Evolutionary conservation across 1,284 basidiomycete genomes (phyloP).

Genomic region (Testicularia cyperi): DNA sequence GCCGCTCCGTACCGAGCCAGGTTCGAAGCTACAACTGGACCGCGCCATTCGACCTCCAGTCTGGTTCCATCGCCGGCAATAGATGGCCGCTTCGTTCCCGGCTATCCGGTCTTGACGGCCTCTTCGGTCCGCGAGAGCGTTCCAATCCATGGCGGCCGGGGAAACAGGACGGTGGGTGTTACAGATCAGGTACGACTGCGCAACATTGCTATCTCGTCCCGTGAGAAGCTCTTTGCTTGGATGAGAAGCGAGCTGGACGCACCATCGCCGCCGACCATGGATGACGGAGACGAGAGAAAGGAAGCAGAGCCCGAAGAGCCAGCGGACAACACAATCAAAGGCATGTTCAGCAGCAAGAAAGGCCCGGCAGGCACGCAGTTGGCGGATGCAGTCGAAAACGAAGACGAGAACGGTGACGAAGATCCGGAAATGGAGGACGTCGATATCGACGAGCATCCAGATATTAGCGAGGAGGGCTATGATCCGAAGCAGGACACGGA

Average conservation of each 20-base stretch:
- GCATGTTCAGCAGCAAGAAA: constrained; percentile 2
- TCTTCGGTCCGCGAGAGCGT: constrained; percentile 14
- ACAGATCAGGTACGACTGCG: constrained; percentile 50
- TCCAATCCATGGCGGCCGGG: constrained; percentile 33
- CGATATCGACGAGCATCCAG: constrained; percentile 2
- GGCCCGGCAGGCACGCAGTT: neutral
- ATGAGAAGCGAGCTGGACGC: constrained; percentile 45
- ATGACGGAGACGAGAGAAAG: no score
- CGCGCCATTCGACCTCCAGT: constrained; percentile 8
- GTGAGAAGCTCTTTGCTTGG: constrained; percentile 52
- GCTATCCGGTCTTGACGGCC: neutral
- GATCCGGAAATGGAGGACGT: constrained; percentile 31
- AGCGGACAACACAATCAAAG: constrained; percentile 22
- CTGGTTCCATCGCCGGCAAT: constrained; percentile 29
- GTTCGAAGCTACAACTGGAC: no score
- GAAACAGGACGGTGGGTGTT: constrained; percentile 30
- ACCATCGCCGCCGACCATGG: constrained; percentile 39
- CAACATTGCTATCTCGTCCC: constrained; percentile 44
- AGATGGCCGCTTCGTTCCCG: constrained; percentile 16
- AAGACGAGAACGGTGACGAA: constrained; percentile 1
- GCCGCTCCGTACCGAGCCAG: no score
- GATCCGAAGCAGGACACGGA: constrained; percentile 14
- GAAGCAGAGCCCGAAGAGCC: constrained; percentile 14
- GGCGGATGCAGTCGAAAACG: neutral
- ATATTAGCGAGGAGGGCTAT: constrained; percentile 6